phyloP scores from a whole-genome alignment of 345 rosid species.

The Populus davidiana region DNA sequence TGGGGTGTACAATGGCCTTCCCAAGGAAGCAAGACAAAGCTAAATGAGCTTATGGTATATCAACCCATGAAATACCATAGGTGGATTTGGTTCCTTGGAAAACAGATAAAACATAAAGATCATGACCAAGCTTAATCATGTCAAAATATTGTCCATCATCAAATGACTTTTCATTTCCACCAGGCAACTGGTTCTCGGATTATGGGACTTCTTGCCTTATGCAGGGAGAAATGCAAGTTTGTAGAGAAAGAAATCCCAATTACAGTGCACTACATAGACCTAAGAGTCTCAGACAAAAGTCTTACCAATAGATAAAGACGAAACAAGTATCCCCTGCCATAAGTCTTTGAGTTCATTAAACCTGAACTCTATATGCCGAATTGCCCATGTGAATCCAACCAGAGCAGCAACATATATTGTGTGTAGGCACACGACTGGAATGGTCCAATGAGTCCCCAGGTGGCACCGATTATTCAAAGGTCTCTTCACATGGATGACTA shows the following conservation, averaged over 20 bases:
- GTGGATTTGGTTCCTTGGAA: background rate
- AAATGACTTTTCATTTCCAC: background rate
- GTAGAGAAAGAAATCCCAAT: slow-evolving; percentile 3
- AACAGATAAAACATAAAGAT: background rate
- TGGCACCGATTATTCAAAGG: slow-evolving; percentile 65
- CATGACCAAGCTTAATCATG: background rate
- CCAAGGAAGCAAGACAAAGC: background rate
- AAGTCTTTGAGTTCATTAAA: slow-evolving; percentile 86
- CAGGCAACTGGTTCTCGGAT: background rate
- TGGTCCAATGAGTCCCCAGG: slow-evolving; percentile 49
- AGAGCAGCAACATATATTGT: slow-evolving; percentile 49
- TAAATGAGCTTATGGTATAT: background rate
- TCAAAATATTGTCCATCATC: background rate
- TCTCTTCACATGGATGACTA: slow-evolving; percentile 59
- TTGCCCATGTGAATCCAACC: slow-evolving; percentile 54
- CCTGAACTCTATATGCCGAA: slow-evolving; percentile 78
- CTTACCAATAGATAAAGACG: slow-evolving; percentile 61
- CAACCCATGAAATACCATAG: background rate
- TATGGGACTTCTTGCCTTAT: background rate
- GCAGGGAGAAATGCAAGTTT: background rate
- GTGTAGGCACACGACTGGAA: slow-evolving; percentile 60
- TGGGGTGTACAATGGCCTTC: background rate
- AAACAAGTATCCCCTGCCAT: slow-evolving; percentile 74
- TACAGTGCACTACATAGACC: background rate
- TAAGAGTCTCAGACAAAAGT: slow-evolving; percentile 1